Conservation (phyloP, 192 early-diverging fungal species). For the Dissophora globulifera region DNA sequence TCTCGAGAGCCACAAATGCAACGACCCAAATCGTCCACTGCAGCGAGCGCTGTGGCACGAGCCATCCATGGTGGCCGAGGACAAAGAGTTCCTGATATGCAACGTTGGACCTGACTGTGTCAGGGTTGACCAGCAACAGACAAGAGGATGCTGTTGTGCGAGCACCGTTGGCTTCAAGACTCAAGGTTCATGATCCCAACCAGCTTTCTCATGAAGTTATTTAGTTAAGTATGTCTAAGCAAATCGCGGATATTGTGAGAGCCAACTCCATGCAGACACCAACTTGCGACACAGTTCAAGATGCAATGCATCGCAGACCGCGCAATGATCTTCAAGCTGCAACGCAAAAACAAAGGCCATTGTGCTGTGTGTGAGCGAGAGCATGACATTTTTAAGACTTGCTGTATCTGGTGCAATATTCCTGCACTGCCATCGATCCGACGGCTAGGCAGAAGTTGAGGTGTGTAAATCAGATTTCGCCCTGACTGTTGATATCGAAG, state of each 20-base stretch:
- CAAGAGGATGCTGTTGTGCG: constrained; percentile 1
- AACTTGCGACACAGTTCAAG: constrained; percentile 10
- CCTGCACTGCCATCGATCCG: constrained; percentile 14
- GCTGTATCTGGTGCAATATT: constrained; percentile 1
- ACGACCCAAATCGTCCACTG: constrained; percentile 16
- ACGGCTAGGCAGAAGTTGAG: not conserved
- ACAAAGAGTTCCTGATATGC: constrained; percentile 12
- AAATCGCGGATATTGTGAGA: constrained; percentile 13
- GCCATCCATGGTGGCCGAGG: constrained; percentile 10
- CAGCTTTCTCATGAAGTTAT: not conserved
- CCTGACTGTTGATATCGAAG: not conserved
- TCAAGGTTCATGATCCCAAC: not conserved
- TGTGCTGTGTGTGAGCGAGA: constrained; percentile 13
- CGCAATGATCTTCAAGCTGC: not conserved
- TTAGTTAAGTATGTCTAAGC: not conserved
- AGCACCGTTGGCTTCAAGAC: not conserved
- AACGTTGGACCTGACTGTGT: constrained; percentile 3
- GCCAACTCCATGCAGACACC: constrained; percentile 6
- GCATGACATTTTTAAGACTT: constrained; percentile 5
- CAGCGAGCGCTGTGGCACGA: constrained; percentile 13
- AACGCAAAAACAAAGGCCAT: not conserved
- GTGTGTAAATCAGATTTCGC: constrained; percentile 3
- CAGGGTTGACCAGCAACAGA: not conserved
- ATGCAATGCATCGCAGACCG: not conserved
- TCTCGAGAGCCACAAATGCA: constrained; percentile 12